phyloP scores from a whole-genome alignment of 2,329 filamentous ascomycete genomes.

The Aspergillus ruber region DNA sequence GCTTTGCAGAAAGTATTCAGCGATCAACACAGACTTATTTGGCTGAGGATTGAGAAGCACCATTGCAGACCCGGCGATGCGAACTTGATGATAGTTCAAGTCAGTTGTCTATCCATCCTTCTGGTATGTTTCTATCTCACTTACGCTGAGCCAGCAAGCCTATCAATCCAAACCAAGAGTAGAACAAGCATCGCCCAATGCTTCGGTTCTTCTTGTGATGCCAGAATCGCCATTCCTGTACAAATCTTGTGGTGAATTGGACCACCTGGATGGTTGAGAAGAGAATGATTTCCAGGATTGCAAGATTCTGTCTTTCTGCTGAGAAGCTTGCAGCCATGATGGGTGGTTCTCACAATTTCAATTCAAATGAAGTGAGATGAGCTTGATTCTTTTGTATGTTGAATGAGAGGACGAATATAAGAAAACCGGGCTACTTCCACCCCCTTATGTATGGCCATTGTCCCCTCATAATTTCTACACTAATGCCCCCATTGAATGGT shows the following conservation, averaged over 20 bases:
- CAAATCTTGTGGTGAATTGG: constrained; percentile 16
- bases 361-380: constrained; percentile 3
- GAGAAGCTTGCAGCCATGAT: neutral
- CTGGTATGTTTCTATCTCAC: constrained; percentile 1
- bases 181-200: constrained; percentile 14
- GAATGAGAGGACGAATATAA: neutral
- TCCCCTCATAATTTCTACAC: no score
- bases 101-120: neutral
- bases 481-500: neutral
- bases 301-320: constrained; percentile 8
- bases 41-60: constrained; percentile 14
- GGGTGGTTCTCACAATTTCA: neutral
- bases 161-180: constrained; percentile 22
- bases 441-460: constrained; percentile 1
- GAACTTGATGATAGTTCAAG: constrained; percentile 11
- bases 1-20: constrained; percentile 17
- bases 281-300: constrained; percentile 18
- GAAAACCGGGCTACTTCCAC: neutral
- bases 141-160: constrained; percentile 20
- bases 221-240: constrained; percentile 23
- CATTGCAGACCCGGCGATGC: constrained; percentile 19
- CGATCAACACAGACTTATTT: constrained; percentile 12
- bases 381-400: neutral
- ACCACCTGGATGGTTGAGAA: constrained; percentile 17
- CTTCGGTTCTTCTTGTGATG: constrained; percentile 16